Evolutionary conservation across 371 early-diverging fungal species (phyloP).

Genomic region (Agmasoma carcini): DNA sequence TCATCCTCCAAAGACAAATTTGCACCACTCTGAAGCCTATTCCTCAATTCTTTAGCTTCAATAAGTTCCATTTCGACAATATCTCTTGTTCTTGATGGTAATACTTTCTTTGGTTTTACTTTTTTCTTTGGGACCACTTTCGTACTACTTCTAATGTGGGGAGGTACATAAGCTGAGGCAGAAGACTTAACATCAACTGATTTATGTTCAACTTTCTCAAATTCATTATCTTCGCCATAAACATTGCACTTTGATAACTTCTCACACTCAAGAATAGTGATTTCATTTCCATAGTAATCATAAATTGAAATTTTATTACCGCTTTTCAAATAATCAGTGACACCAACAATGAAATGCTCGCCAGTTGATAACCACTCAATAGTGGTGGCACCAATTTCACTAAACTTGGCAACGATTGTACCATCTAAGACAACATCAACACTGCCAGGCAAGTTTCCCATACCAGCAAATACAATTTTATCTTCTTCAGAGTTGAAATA

Average conservation of each 20-base stretch:
- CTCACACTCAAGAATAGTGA: constrained; percentile 38
- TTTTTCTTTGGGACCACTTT: constrained; percentile 2
- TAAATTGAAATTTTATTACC: constrained; percentile 50
- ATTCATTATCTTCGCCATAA: constrained; percentile 36
- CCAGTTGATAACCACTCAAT: constrained; percentile 50
- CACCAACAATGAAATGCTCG: constrained; percentile 46
- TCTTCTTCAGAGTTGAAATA: constrained; percentile 44
- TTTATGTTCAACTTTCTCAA: constrained; percentile 24
- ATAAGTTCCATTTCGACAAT: constrained; percentile 34
- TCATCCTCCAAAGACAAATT: constrained; percentile 36
- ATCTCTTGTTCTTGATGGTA: constrained; percentile 14
- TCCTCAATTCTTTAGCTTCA: constrained; percentile 35
- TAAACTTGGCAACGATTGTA: constrained; percentile 26
- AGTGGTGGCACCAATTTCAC: constrained; percentile 47
- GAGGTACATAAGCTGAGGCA: constrained; percentile 39
- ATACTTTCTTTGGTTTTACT: constrained; percentile 9
- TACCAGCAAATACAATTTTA: constrained; percentile 46
- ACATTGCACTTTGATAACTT: constrained; percentile 5
- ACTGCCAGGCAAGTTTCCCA: constrained; percentile 53
- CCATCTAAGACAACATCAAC: constrained; percentile 38
- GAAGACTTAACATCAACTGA: constrained; percentile 8
- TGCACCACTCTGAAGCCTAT: constrained; percentile 37
- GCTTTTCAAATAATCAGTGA: constrained; percentile 50
- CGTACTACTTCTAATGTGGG: constrained; percentile 14
- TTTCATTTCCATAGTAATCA: constrained; percentile 53